Evolutionary conservation across 371 early-diverging fungal genomes (phyloP).

Genomic region (Mucor mucedo): DNA sequence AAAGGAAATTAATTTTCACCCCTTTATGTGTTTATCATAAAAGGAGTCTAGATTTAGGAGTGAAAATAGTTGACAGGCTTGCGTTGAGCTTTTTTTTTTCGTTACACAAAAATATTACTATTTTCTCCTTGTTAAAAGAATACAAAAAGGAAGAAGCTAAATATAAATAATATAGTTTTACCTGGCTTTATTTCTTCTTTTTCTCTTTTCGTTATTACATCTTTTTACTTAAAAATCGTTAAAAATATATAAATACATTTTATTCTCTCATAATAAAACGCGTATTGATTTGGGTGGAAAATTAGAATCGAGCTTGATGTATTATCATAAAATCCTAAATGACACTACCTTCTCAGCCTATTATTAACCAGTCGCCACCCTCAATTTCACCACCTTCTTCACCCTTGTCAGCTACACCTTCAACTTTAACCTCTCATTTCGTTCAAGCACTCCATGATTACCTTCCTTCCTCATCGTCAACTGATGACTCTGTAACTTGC

Average conservation of each 20-base stretch:
- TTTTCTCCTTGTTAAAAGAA: conserved; percentile 10
- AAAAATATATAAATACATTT: neutral
- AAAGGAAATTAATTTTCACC: neutral
- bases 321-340: neutral
- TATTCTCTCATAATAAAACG: neutral
- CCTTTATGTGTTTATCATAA: neutral
- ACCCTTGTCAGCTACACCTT: conserved; percentile 27
- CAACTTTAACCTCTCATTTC: conserved; percentile 45
- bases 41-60: no score
- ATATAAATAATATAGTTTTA: conserved; percentile 11
- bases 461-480: conserved; percentile 43
- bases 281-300: neutral
- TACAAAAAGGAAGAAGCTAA: conserved; percentile 1
- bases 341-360: conserved; percentile 4
- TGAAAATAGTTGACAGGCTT: neutral
- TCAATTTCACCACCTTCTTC: conserved; percentile 21
- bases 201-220: conserved; percentile 2
- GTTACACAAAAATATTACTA: neutral
- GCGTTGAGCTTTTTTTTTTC: neutral
- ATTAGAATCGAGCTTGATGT: neutral
- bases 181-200: neutral
- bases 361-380: conserved; percentile 1
- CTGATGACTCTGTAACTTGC: conserved; percentile 45
- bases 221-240: neutral
- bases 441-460: conserved; percentile 58